Base-by-base conservation (phyloP, 2,329 filamentous ascomycete species). In the Xylaria sp. region DNA sequence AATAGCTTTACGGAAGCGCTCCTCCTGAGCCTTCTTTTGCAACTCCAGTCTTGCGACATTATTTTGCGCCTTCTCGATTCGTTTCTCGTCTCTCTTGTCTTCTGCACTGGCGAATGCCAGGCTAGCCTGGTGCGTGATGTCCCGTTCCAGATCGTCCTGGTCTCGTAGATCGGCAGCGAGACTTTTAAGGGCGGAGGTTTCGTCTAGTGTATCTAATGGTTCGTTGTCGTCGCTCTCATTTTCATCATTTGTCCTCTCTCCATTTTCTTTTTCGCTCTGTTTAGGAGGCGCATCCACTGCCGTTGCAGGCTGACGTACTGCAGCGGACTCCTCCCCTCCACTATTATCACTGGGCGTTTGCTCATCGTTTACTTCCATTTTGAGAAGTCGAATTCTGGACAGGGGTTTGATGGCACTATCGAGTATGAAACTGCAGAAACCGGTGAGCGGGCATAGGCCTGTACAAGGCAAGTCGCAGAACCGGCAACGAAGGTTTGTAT, bases 131-230 rank as follows among this genome's bases (percentile, higher is more conserved):
- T 82, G 74, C 1, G 85, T 85, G 66, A 98, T 96, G 72, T 97
- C 93, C 65, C 92, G 86, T 76, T 97, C 94, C 19, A 98, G 80
- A 62, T 97, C 94, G 78, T 94, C 89, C 75, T 98, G 94, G 71
- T 97, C 88, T 60, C 92, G 88, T 21, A 95, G 87, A 61, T 89
- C 84, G 54, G 88, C 85, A 4, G 89, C 88, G 42, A 93, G 78
- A 45, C 84, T 84, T 60, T 83, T 81, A 28, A 93, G 78, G 19
- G 85, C 84, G 54, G 82, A 81, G 43, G 84, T 83, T 71, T 91
- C 89, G 65, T 87, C 85, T 61, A 84, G 62, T 8, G 55, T 52
- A 35, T 65, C 45, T 42, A 23, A 14, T 14, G 28, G 42, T 25
- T 64, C 51, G 49, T 15, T 14, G 5, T 45, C 40, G 21, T 14